These are phyloP conservation scores for Aspergillus proliferans DNA, from an alignment of 2,329 filamentous ascomycete genomes.

Conservation along the genomic window DNA sequence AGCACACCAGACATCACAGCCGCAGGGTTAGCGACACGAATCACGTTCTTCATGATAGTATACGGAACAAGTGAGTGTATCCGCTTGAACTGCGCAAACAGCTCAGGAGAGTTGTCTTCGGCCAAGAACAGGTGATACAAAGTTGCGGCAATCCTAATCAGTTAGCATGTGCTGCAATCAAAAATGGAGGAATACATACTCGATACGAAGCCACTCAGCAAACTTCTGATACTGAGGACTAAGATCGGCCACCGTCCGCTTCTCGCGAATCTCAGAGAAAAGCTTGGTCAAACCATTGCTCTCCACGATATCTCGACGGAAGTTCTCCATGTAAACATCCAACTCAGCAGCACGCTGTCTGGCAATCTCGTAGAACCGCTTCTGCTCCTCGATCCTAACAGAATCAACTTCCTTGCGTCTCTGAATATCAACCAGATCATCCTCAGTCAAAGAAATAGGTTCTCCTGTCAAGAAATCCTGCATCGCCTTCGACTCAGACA, in stretches of 20 bases:
- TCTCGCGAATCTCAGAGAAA: slow-evolving; percentile 87
- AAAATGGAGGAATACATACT: slow-evolving; percentile 41
- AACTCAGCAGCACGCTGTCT: slow-evolving; percentile 82
- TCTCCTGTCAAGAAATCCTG: slow-evolving; percentile 71
- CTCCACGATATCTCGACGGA: slow-evolving; percentile 62
- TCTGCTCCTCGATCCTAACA: slow-evolving; percentile 85
- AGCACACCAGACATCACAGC: slow-evolving; percentile 95
- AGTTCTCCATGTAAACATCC: slow-evolving; percentile 94
- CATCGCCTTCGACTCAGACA: slow-evolving; percentile 77
- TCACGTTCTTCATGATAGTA: slow-evolving; percentile 89
- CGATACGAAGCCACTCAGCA: slow-evolving; percentile 94
- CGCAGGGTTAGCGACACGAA: slow-evolving; percentile 90
- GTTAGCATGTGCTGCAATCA: slow-evolving; percentile 6
- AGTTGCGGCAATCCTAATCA: slow-evolving; percentile 69
- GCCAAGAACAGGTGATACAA: slow-evolving; percentile 96
- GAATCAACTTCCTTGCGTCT: slow-evolving; percentile 77
- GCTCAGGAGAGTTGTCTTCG: slow-evolving; percentile 93
- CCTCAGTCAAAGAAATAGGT: slow-evolving; percentile 69
- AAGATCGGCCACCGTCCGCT: slow-evolving; percentile 77
- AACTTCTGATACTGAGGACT: slow-evolving; percentile 97
- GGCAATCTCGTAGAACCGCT: slow-evolving; percentile 91
- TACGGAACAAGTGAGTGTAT: slow-evolving; percentile 96
- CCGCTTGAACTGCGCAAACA: slow-evolving; percentile 88
- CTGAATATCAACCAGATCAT: slow-evolving; percentile 75
- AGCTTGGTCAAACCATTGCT: slow-evolving; percentile 84